phyloP scores from a whole-genome alignment of 257 asterid genomes.

The Nicotiana obtusifolia region DNA sequence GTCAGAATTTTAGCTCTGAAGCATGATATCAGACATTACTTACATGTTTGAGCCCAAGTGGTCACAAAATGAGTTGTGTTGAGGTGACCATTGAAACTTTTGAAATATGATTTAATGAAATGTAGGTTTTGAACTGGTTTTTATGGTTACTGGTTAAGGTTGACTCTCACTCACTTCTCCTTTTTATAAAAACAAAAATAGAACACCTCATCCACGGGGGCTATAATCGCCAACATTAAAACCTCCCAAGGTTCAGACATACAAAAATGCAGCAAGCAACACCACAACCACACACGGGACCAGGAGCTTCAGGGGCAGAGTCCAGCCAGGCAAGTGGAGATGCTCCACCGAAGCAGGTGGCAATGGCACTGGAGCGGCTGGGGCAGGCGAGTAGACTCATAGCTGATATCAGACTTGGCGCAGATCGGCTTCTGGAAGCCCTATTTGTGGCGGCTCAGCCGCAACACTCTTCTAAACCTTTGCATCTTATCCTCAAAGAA shows the following conservation, averaged over 20 bases:
- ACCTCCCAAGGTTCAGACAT: neutral
- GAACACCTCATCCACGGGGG: neutral
- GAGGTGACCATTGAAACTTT: neutral
- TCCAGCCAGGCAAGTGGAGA: constrained; percentile 25
- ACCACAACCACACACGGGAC: constrained; percentile 25
- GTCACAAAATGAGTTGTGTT: neutral
- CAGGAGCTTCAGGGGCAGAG: neutral
- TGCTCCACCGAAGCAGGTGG: constrained; percentile 99
- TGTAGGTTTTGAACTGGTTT: neutral
- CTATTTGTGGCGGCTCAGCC: constrained; percentile 62
- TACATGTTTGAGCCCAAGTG: neutral
- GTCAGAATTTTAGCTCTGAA: neutral
- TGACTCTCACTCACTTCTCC: neutral
- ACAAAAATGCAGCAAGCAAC: constrained; percentile 42
- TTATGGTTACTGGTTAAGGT: neutral
- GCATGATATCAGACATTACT: neutral
- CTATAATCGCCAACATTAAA: neutral
- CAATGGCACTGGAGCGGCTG: constrained; percentile 86
- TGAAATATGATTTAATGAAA: neutral
- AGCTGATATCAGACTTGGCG: constrained; percentile 86
- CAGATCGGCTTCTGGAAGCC: constrained; percentile 85
- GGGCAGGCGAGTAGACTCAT: constrained; percentile 85
- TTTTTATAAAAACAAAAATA: neutral
- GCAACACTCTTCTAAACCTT: constrained; percentile 56
- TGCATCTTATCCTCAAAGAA: constrained; percentile 58